Conservation (phyloP, 176 grass and related monocot species). For the Cenchrus fungigraminus region DNA sequence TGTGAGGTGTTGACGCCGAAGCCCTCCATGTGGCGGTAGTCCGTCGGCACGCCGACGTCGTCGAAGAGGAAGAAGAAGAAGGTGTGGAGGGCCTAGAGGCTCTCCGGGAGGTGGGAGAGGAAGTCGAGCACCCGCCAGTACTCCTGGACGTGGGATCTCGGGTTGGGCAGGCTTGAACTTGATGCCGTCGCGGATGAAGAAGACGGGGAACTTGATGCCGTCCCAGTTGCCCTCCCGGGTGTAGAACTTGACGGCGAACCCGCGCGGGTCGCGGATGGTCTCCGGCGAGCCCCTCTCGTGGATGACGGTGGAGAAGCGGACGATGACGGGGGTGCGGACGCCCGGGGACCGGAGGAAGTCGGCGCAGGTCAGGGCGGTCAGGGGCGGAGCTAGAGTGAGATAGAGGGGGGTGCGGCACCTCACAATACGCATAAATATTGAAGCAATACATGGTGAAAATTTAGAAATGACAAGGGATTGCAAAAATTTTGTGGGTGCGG, state of each 20-base stretch:
- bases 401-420: no score
- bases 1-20: constrained; percentile 95
- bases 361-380: constrained; percentile 62
- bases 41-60: constrained; percentile 74
- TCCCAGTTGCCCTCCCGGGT: constrained; percentile 92
- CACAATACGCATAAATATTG: no score
- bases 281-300: constrained; percentile 87
- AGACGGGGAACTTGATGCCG: constrained; percentile 95
- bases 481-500: no score
- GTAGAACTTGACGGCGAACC: constrained; percentile 97
- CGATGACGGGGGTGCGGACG: constrained; percentile 60
- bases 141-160: constrained; percentile 77
- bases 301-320: constrained; percentile 93
- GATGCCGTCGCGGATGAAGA: constrained; percentile 96
- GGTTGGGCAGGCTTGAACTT: constrained; percentile 86
- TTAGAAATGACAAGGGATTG: no score
- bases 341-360: constrained; percentile 84
- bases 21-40: constrained; percentile 92
- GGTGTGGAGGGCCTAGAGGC: constrained; percentile 59
- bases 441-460: no score
- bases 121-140: constrained; percentile 92
- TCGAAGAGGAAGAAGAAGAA: constrained; percentile 96
- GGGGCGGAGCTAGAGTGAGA: no score
- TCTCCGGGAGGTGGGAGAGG: constrained; percentile 77
- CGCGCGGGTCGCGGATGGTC: constrained; percentile 91